Conservation (phyloP, 352 stramenopile species). For the Phytophthora idaei region DNA sequence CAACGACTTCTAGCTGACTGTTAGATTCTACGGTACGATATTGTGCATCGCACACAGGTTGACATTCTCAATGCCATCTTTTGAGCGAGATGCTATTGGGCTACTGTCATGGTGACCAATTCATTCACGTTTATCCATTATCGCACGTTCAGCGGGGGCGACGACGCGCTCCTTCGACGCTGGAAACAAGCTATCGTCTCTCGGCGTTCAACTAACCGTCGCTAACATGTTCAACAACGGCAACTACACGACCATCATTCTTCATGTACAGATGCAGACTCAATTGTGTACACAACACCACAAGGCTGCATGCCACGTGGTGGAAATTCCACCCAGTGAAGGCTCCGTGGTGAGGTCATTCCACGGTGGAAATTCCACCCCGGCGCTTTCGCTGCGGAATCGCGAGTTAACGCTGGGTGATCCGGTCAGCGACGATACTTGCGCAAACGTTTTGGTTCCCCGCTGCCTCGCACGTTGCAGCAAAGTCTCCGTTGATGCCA, state of each 20-base stretch:
- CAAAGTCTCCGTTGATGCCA: background rate
- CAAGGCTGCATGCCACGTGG: conserved; percentile 21
- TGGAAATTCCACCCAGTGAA: conserved; percentile 1
- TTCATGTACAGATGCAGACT: background rate
- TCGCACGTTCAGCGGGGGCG: no score
- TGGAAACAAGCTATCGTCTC: conserved; percentile 2
- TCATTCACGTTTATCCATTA: no score
- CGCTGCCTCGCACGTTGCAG: conserved; percentile 1
- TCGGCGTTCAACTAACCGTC: conserved; percentile 13
- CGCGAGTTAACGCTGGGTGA: no score
- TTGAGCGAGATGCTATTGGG: no score
- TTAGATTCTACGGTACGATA: no score
- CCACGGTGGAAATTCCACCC: background rate
- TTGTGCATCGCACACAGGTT: no score
- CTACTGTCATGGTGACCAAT: no score
- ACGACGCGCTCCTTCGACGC: background rate
- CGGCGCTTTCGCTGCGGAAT: no score
- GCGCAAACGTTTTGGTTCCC: background rate
- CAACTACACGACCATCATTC: conserved; percentile 28
- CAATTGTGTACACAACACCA: conserved; percentile 9
- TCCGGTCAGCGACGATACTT: background rate
- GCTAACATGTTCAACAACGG: background rate
- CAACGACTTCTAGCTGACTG: no score
- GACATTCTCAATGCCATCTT: no score
- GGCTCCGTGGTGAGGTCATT: background rate